Percentiles rank a stretch among this genome's conserved stretches.
Conservation (phyloP, 106 monocot species). For the Dioscorea zingiberensis region DNA sequence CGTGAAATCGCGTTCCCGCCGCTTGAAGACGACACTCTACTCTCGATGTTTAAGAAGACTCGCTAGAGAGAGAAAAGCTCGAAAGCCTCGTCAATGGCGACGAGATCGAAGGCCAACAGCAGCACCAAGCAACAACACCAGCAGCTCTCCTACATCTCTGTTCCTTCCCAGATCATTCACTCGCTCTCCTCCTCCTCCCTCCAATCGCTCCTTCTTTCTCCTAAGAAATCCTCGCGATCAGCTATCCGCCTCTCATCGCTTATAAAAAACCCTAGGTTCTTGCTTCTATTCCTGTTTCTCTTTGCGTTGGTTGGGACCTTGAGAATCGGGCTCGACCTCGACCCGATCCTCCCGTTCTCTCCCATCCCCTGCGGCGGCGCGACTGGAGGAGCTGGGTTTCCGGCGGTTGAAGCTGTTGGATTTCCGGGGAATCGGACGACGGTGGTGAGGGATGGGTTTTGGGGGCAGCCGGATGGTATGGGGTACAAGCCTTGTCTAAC, state of each 20-base stretch:
- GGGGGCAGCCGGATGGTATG: slow-evolving; percentile 80
- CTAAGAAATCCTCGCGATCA: slow-evolving; percentile 32
- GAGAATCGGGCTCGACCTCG: slow-evolving; percentile 23
- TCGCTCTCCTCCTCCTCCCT: slow-evolving; percentile 34
- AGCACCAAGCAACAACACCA: not conserved
- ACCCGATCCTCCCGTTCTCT: slow-evolving; percentile 33
- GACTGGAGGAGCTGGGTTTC: not conserved
- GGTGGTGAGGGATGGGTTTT: slow-evolving; percentile 35
- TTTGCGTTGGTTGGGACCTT: slow-evolving; percentile 31
- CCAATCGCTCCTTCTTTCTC: slow-evolving; percentile 46
- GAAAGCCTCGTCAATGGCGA: slow-evolving; percentile 28
- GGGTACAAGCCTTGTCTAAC: slow-evolving; percentile 63
- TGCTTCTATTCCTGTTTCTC: slow-evolving; percentile 33
- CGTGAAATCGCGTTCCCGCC: slow-evolving; percentile 14
- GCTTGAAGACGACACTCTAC: not conserved
- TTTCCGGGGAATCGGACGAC: not conserved
- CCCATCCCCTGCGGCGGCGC: slow-evolving; percentile 9
- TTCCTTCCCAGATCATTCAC: slow-evolving; percentile 64
- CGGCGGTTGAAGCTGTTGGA: not conserved
- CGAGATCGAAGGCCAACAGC: slow-evolving; percentile 30
- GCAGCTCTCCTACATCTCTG: slow-evolving; percentile 64
- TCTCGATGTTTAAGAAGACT: too few species aligned
- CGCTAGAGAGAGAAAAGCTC: slow-evolving; percentile 11
- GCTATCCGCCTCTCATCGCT: slow-evolving; percentile 8
- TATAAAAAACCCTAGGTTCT: slow-evolving; percentile 12